A percentile compares a stretch with the other conserved stretches of the same genome.
These are phyloP conservation scores for Clitopilus passeckerianus DNA, from an alignment of 768 basidiomycete genomes.

Conservation along the genomic window DNA sequence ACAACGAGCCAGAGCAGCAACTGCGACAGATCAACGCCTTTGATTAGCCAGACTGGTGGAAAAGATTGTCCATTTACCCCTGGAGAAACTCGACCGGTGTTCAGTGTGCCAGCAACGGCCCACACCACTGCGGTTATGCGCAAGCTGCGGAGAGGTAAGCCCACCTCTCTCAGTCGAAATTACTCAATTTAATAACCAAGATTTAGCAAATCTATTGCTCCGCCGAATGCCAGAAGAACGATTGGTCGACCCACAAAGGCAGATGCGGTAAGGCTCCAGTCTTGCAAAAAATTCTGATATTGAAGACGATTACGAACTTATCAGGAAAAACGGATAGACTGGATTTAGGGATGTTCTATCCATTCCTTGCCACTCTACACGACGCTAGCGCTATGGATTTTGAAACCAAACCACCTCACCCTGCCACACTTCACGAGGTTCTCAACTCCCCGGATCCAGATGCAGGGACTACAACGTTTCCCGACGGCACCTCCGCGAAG, in stretches of 20 bases:
- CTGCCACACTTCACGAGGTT: conserved; percentile 21
- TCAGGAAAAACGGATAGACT: conserved; percentile 18
- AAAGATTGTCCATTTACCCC: neutral
- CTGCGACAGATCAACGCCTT: no score
- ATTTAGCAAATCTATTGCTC: neutral
- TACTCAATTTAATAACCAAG: neutral
- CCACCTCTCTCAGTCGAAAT: neutral
- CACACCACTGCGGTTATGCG: neutral
- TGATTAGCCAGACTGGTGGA: neutral
- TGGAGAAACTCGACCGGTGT: neutral
- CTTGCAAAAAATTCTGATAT: no score
- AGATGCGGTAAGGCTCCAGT: neutral
- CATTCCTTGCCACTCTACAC: conserved; percentile 21
- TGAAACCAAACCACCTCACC: conserved; percentile 12
- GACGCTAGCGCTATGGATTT: conserved; percentile 13
- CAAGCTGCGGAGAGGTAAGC: conserved; percentile 15
- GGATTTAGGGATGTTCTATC: conserved; percentile 23
- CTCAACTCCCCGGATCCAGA: conserved; percentile 21
- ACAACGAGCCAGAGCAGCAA: no score
- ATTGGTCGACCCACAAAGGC: neutral
- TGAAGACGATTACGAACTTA: neutral
- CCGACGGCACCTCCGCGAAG: conserved; percentile 20
- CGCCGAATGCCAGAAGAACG: neutral
- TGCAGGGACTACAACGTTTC: conserved; percentile 9
- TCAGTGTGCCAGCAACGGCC: neutral